Percentiles rank a stretch among this genome's conserved stretches.
Evolutionary conservation across 306 rosid species (phyloP).

Genomic region (Amphicarpaea edgeworthii): DNA sequence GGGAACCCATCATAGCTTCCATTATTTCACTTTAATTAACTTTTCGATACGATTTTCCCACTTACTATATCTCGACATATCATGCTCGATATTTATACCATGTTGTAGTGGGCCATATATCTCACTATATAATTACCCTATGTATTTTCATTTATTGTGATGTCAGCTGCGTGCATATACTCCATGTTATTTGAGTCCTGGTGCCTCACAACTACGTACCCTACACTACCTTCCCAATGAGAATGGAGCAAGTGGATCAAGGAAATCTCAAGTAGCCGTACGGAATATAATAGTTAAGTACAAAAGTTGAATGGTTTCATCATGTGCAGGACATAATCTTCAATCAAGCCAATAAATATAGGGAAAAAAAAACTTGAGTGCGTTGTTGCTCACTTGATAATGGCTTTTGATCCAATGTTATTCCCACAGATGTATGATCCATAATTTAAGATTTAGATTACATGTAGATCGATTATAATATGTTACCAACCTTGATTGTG

Average conservation of each 20-base stretch:
- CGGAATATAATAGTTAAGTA: slow-evolving; percentile 34
- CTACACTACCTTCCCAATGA: slow-evolving; percentile 46
- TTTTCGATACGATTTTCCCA: neutral
- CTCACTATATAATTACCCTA: too few relatives aligned
- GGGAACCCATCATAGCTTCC: slow-evolving; percentile 45
- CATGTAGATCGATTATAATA: slow-evolving; percentile 21
- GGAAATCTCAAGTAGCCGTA: slow-evolving; percentile 37
- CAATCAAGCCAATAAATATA: slow-evolving; percentile 5
- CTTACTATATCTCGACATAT: slow-evolving; percentile 38
- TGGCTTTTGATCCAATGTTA: slow-evolving; percentile 47
- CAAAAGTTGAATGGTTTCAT: slow-evolving; percentile 24
- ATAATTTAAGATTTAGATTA: slow-evolving; percentile 42
- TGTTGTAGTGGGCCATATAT: slow-evolving; percentile 21
- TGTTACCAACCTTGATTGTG: slow-evolving; percentile 43
- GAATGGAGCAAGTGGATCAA: slow-evolving; percentile 42
- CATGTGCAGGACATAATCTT: slow-evolving; percentile 27
- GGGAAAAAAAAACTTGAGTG: neutral
- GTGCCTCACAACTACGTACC: slow-evolving; percentile 44
- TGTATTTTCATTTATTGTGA: too few relatives aligned
- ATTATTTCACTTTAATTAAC: slow-evolving; percentile 30
- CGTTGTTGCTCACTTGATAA: slow-evolving; percentile 60
- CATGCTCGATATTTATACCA: slow-evolving; percentile 32
- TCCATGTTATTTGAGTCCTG: neutral
- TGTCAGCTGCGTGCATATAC: slow-evolving; percentile 29
- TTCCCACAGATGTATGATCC: slow-evolving; percentile 52